A percentile compares a stretch with the other conserved stretches of the same genome.
Conservation (phyloP, 805 yeast species). For the Ogataea henricii region DNA sequence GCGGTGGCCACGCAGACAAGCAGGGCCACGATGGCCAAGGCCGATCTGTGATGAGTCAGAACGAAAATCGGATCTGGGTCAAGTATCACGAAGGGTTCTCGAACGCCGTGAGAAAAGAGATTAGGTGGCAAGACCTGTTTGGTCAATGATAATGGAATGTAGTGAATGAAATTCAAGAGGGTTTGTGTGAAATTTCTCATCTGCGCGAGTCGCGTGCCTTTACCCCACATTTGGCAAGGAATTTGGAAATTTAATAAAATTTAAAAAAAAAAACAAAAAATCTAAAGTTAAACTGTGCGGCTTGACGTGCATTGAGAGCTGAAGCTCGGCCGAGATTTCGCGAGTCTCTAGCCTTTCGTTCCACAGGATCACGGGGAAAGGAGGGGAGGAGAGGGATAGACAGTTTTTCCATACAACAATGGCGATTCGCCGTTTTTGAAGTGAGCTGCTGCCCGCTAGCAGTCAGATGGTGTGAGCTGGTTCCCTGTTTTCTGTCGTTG, state of each 20-base stretch:
- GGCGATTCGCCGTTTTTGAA: neutral
- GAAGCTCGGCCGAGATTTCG: neutral
- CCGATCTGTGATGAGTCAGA: conserved; percentile 23
- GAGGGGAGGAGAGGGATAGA: too few relatives aligned
- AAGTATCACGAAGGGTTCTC: conserved; percentile 90
- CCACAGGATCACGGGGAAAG: too few relatives aligned
- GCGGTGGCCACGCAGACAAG: conserved; percentile 14
- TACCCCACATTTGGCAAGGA: conserved; percentile 5
- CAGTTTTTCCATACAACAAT: too few relatives aligned
- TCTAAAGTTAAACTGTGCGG: too few relatives aligned
- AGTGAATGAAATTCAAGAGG: neutral
- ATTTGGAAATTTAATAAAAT: too few relatives aligned
- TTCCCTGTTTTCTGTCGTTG: neutral
- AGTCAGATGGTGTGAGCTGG: neutral
- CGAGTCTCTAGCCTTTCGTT: too few relatives aligned
- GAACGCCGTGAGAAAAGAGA: conserved; percentile 83
- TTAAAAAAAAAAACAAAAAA: neutral
- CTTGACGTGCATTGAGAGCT: neutral
- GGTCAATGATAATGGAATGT: neutral
- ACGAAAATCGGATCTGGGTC: conserved; percentile 66
- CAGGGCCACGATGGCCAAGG: neutral
- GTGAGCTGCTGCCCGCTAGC: neutral
- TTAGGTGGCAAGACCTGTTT: conserved; percentile 74
- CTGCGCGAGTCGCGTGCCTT: conserved; percentile 1
- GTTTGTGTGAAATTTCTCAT: neutral